phyloP scores from a whole-genome alignment of 1,139 yeast genomes.

The Scheffersomyces segobiensis region DNA sequence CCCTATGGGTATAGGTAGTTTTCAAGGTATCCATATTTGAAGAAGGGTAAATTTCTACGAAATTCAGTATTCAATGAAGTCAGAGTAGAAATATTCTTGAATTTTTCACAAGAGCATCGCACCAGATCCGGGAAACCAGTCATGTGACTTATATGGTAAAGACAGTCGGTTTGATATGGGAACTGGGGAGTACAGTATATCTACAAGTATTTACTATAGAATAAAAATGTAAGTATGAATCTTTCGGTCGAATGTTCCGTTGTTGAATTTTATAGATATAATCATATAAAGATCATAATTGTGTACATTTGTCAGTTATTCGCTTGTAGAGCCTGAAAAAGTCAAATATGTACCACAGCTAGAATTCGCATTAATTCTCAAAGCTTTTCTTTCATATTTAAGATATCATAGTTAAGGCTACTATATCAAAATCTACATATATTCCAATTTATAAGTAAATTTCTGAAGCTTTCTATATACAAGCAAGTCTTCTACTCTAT shows the following conservation, averaged over 20 bases:
- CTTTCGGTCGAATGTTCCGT: too few species aligned
- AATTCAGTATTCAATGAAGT: not conserved
- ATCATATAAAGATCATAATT: too few species aligned
- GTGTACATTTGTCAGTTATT: not conserved
- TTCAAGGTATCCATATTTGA: constrained; percentile 27
- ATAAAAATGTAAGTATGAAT: too few species aligned
- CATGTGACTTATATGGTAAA: not conserved
- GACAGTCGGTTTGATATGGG: not conserved
- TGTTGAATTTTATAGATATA: too few species aligned
- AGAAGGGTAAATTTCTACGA: not conserved
- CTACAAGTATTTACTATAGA: too few species aligned
- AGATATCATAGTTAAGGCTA: not conserved
- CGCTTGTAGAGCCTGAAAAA: not conserved
- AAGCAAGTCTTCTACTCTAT: not conserved
- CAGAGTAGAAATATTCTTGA: not conserved
- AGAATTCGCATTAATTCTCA: not conserved
- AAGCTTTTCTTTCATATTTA: not conserved
- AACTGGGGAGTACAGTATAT: too few species aligned
- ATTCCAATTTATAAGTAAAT: not conserved
- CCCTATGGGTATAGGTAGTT: constrained; percentile 33
- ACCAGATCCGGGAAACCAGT: not conserved
- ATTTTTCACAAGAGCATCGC: constrained; percentile 8
- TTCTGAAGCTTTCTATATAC: not conserved
- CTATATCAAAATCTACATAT: not conserved
- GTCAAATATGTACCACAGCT: not conserved